Base-by-base conservation (phyloP, 2,329 filamentous ascomycete species). In the Leptosphaerulina australis region DNA sequence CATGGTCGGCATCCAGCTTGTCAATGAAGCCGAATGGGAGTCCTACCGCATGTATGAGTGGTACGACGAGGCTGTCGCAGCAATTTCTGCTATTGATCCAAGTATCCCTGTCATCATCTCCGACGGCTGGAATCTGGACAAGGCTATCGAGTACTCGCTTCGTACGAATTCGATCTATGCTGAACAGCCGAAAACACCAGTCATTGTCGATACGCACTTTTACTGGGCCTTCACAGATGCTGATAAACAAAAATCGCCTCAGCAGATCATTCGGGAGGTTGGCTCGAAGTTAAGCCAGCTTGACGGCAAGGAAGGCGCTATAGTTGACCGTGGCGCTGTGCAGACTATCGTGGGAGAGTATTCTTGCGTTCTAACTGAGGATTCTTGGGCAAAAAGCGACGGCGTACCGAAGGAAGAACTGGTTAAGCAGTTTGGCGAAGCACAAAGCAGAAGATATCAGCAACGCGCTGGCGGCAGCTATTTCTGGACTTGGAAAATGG, bases 401-500 rank as follows among this genome's bases (percentile, higher is more conserved):
- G 68, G 62, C 4, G 52, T 55, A 3, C 47, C 69, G 3, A 74
- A 74, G 48, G 68, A 75, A 18, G 69, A 76, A 5, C 67, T 78
- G 5, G 72, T 75, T 0, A 64, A 62, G 3, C 66, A 74, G 17
- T 83, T 83, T 57, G 80, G 80, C 10, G 70, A 74, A 34, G 74
- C 73, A 2, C 77, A 85, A 59, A 77, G 73, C 20, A 60, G 71
- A 9, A 73, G 73, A 33, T 85, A 78, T 66, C 76, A 81, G 47
- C 60, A 75, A n/a, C 75, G 74, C 34, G 68, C 79, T 11, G 79
- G 78, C 2, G 83, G 82, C 1, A 74, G 74, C 24, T 83, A 79
- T 60, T 85, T 85, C 70, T 84, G 82, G 83, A 84, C 82, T 0
- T 81, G 75, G 61, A 82, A 82, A 45, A 84, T 84, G 81, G 76